Evolutionary conservation across 345 rosid species (phyloP), one percentile per base, ranked within the genome.

Genomic region (Camelina laxa): DNA sequence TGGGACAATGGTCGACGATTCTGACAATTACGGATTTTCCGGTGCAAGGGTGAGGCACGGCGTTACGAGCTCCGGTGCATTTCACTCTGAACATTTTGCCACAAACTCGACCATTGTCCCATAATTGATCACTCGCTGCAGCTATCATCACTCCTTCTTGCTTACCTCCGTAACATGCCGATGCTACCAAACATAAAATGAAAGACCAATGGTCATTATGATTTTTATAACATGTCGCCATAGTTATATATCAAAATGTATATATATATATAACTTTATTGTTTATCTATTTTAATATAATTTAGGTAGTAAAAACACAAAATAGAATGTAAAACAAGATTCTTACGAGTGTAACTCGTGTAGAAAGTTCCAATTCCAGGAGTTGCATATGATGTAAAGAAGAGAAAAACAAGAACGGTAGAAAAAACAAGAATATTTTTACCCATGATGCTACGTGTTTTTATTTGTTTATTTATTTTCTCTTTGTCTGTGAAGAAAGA

Each of bases 101-200:
- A 21, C 92, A 83, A 2, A 84, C 84, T 27, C 14, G 58, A 36
- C 89, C 78, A 17, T 79, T 77, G 7, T 59, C 16, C 92, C 92
- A 86, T 24, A 86, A 48, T 1, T 31, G 53, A 60, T 80, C 86
- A 41, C 87, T 83, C 49, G 84, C 92, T 15, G 87, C 89, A 4
- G 88, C 84, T 12, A 86, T 72, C 83, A 83, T 75, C 11, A 10
- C 41, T 45, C 87, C 92, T 5, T 66, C 89, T 9, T 63, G 20
- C 14, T 3, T 20, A 9, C 39, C 13, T 14, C 58, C 48, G 17
- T 65, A 72, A 79, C 92, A 86, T 2, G 78, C 78, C 4, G 89
- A 82, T 4, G 87, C 88, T 88, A 77, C 9, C 42, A 19, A 13
- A 36, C 38, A 70, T 41, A 20, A 0, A n/a, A 76, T 49, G 15